phyloP scores from a whole-genome alignment of 2,329 filamentous ascomycete species.

The Hymenoscyphus repandus region DNA sequence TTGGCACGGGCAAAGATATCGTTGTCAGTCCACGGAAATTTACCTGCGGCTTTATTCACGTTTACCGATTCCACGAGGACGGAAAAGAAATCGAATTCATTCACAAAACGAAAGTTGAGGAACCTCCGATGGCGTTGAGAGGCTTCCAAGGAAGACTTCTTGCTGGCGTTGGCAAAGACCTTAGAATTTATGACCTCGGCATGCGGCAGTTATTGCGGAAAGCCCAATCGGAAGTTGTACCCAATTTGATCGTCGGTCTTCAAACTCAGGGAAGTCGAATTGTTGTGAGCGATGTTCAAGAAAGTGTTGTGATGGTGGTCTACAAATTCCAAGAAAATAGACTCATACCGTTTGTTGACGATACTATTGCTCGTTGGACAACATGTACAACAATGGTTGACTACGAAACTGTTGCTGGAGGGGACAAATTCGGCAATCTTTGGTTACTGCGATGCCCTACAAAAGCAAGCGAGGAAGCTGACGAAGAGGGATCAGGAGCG shows the following conservation, averaged over 20 bases:
- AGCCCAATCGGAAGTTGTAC: slow-evolving; percentile 71
- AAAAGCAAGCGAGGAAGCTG: slow-evolving; percentile 81
- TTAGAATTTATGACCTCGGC: slow-evolving; percentile 89
- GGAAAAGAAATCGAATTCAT: slow-evolving; percentile 90
- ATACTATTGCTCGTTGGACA: slow-evolving; percentile 84
- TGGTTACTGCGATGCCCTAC: slow-evolving; percentile 86
- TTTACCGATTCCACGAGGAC: slow-evolving; percentile 83
- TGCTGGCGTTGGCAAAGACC: slow-evolving; percentile 74
- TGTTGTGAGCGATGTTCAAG: slow-evolving; percentile 85
- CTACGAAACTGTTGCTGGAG: slow-evolving; percentile 91
- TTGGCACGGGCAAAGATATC: slow-evolving; percentile 92
- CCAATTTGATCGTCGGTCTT: slow-evolving; percentile 80
- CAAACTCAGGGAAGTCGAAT: slow-evolving; percentile 90
- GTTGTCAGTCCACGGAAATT: slow-evolving; percentile 70
- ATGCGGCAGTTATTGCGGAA: slow-evolving; percentile 91
- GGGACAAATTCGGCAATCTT: slow-evolving; percentile 96
- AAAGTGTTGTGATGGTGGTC: slow-evolving; percentile 86
- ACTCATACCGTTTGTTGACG: slow-evolving; percentile 88
- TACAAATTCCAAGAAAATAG: slow-evolving; percentile 91
- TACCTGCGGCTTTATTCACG: slow-evolving; percentile 78
- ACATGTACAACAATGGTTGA: slow-evolving; percentile 91
- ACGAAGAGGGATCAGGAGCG: slow-evolving; percentile 85
- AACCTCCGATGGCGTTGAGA: slow-evolving; percentile 85
- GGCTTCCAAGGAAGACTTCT: slow-evolving; percentile 86
- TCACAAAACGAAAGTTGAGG: slow-evolving; percentile 90